These are phyloP conservation scores for Aspergillus clavatus DNA, from an alignment of 2,329 filamentous ascomycete genomes.

Conservation along the genomic window DNA sequence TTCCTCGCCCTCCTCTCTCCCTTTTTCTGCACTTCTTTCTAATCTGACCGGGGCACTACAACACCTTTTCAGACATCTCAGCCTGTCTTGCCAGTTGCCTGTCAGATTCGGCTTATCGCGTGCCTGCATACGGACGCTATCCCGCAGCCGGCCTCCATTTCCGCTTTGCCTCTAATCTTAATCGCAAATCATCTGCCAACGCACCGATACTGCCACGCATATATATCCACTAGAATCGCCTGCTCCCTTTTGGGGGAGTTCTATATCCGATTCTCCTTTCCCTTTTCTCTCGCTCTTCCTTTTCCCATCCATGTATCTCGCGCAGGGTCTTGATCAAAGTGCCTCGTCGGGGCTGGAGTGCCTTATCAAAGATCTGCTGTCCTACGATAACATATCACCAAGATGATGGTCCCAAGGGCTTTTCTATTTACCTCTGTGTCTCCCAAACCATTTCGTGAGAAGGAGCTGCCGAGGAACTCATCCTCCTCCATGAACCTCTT, in stretches of 20 bases:
- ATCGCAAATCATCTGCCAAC: neutral
- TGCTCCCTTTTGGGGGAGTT: neutral
- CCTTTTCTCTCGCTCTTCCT: neutral
- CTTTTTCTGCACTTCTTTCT: neutral
- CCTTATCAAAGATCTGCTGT: slow-evolving; percentile 12
- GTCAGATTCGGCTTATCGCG: neutral
- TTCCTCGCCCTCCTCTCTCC: neutral
- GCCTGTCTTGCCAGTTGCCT: neutral
- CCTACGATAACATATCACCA: slow-evolving; percentile 16
- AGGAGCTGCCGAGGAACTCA: slow-evolving; percentile 3
- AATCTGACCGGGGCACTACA: neutral
- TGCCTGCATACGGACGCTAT: neutral
- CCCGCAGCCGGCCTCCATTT: neutral
- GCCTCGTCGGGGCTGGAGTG: slow-evolving; percentile 33
- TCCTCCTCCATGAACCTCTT: slow-evolving; percentile 7
- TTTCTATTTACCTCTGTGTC: slow-evolving; percentile 35
- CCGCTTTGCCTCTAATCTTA: neutral
- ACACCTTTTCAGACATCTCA: neutral
- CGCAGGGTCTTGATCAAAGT: slow-evolving; percentile 37
- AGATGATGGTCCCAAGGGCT: slow-evolving; percentile 41
- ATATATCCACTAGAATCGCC: neutral
- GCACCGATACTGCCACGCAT: neutral
- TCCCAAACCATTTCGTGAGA: slow-evolving; percentile 17
- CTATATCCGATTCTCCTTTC: neutral
- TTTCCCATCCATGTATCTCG: slow-evolving; percentile 36